Evolutionary conservation across 176 grass and related monocot species (phyloP).

Genomic region (Urochloa ruziziensis): DNA sequence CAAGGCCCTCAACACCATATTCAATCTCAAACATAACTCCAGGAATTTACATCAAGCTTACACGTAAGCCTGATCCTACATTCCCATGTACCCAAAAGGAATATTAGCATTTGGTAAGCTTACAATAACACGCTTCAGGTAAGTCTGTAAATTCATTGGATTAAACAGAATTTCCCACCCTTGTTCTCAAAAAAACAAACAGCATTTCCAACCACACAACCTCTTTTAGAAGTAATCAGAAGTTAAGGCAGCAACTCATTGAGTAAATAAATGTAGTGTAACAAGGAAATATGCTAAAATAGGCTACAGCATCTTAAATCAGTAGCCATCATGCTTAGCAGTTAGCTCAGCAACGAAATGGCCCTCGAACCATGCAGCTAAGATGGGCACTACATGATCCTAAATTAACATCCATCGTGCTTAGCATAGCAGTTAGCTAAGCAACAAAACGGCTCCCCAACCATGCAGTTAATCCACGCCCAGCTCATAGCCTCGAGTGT

Average conservation of each 20-base stretch:
- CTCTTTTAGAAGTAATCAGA: not conserved
- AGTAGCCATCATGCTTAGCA: not conserved
- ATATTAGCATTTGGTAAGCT: not conserved
- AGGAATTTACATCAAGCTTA: not conserved
- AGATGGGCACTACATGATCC: too few species aligned
- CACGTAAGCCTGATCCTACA: not conserved
- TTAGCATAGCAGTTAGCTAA: too few species aligned
- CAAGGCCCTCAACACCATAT: not conserved
- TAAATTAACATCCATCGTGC: too few species aligned
- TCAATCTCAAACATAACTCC: not conserved
- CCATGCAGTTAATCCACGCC: too few species aligned
- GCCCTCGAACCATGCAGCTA: not conserved
- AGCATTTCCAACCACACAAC: not conserved
- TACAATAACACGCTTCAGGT: not conserved
- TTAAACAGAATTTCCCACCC: not conserved
- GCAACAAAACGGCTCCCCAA: too few species aligned
- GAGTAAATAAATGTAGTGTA: not conserved
- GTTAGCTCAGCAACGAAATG: not conserved
- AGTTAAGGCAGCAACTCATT: not conserved
- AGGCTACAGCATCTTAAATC: not conserved
- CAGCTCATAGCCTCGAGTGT: not conserved
- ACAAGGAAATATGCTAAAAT: not conserved
- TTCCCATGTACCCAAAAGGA: not conserved
- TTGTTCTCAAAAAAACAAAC: not conserved
- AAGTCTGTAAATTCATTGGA: not conserved